These are phyloP conservation scores for Clitoria ternatea DNA, from an alignment of 306 rosid species.

Conservation along the genomic window DNA sequence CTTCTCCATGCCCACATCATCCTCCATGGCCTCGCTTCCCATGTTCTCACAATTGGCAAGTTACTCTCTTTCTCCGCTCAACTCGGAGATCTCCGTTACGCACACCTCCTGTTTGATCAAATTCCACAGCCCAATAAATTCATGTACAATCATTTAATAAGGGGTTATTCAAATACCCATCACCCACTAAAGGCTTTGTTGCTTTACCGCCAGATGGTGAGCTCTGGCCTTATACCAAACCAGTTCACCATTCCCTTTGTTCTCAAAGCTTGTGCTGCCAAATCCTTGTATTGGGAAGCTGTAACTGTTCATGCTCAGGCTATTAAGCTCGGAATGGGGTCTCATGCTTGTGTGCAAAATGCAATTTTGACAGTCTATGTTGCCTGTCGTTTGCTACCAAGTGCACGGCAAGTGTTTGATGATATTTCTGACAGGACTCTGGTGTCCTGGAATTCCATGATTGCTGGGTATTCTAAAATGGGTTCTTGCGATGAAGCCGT, in stretches of 20 bases:
- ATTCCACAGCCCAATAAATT: conserved; percentile 55
- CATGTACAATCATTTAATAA: conserved; percentile 69
- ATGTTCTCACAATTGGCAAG: conserved; percentile 50
- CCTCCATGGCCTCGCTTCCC: conserved; percentile 40
- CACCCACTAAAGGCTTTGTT: conserved; percentile 35
- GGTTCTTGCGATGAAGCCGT: conserved; percentile 34
- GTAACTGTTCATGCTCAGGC: conserved; percentile 50
- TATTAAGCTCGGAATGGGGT: conserved; percentile 53
- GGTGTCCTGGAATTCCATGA: conserved; percentile 77
- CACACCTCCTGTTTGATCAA: conserved; percentile 47
- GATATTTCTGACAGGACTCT: conserved; percentile 47
- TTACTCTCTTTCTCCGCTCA: conserved; percentile 43
- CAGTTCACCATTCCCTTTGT: conserved; percentile 71
- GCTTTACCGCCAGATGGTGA: conserved; percentile 49
- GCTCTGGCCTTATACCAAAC: conserved; percentile 49
- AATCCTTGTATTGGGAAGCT: conserved; percentile 43
- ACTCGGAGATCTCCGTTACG: conserved; percentile 42
- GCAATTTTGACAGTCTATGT: conserved; percentile 42
- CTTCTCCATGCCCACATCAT: conserved; percentile 60
- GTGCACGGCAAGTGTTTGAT: conserved; percentile 58
- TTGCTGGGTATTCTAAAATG: conserved; percentile 53
- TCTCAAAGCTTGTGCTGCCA: conserved; percentile 50
- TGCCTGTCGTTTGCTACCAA: conserved; percentile 36
- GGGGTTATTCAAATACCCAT: conserved; percentile 47
- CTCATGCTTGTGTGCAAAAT: conserved; percentile 49